Conservation (phyloP, 1,284 basidiomycete genomes). For the Stygiomarasmius scandens region DNA sequence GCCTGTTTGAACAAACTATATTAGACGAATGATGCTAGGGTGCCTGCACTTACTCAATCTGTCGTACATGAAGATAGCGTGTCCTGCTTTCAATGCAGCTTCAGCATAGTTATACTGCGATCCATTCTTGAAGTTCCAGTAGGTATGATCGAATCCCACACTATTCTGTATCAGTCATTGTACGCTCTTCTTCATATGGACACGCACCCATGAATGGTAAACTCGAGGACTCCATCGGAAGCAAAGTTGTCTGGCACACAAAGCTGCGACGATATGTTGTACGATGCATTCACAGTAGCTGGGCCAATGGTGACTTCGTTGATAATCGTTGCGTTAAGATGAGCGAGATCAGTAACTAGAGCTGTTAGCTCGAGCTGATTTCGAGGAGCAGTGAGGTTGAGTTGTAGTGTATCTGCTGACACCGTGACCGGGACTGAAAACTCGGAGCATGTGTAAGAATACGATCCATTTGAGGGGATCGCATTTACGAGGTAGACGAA, state of each 20-base stretch:
- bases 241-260: constrained; percentile 20
- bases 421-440: constrained; percentile 6
- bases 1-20: too few relatives aligned
- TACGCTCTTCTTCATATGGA: neutral
- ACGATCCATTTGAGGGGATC: too few relatives aligned
- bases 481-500: too few relatives aligned
- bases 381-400: constrained; percentile 9
- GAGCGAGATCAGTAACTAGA: constrained; percentile 18
- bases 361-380: constrained; percentile 20
- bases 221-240: constrained; percentile 14
- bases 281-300: constrained; percentile 15
- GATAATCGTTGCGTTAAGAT: constrained; percentile 16
- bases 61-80: constrained; percentile 36
- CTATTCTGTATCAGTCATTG: constrained; percentile 10
- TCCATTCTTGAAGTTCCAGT: constrained; percentile 29
- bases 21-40: too few relatives aligned
- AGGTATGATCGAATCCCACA: constrained; percentile 28
- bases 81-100: constrained; percentile 27
- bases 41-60: constrained; percentile 34
- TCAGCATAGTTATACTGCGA: constrained; percentile 30
- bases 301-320: constrained; percentile 6
- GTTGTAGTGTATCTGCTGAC: neutral
- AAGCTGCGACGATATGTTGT: constrained; percentile 21
- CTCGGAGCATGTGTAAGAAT: neutral
- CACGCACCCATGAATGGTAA: constrained; percentile 26